Evolutionary conservation across 1,284 basidiomycete species (phyloP).

Genomic region (Termitomyces sp.): DNA sequence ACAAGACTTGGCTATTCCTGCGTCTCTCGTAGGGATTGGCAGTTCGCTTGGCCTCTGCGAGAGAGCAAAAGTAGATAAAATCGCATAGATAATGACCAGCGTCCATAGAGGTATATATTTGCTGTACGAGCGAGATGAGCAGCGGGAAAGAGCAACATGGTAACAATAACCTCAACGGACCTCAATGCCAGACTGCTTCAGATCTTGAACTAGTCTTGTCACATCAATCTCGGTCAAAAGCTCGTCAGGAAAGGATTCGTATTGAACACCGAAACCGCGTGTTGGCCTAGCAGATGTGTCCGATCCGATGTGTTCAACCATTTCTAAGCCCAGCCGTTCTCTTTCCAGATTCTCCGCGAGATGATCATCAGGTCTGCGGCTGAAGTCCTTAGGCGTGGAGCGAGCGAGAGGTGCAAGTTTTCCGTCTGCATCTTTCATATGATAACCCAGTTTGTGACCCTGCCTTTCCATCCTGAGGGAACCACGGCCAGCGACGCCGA

Average conservation of each 20-base stretch:
- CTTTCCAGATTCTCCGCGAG: constrained; percentile 30
- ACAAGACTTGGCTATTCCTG: constrained; percentile 54
- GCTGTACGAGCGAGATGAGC: constrained; percentile 27
- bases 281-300: constrained; percentile 29
- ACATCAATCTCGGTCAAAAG: constrained; percentile 41
- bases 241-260: constrained; percentile 39
- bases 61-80: constrained; percentile 73
- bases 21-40: constrained; percentile 50
- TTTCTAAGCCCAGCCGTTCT: constrained; percentile 30
- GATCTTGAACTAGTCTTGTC: constrained; percentile 43
- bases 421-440: constrained; percentile 62
- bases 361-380: constrained; percentile 20
- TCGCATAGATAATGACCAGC: constrained; percentile 76
- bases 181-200: constrained; percentile 54
- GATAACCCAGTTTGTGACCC: constrained; percentile 67
- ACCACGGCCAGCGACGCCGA: constrained; percentile 65
- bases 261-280: constrained; percentile 37
- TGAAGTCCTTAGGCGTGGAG: constrained; percentile 31
- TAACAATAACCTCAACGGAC: constrained; percentile 34
- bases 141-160: constrained; percentile 2
- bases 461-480: constrained; percentile 59
- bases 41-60: constrained; percentile 61
- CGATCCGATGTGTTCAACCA: constrained; percentile 24
- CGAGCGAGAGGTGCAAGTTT: constrained; percentile 51
- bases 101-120: constrained; percentile 69